phyloP scores from a whole-genome alignment of 192 early-diverging fungal species.

The Podila minutissima region DNA sequence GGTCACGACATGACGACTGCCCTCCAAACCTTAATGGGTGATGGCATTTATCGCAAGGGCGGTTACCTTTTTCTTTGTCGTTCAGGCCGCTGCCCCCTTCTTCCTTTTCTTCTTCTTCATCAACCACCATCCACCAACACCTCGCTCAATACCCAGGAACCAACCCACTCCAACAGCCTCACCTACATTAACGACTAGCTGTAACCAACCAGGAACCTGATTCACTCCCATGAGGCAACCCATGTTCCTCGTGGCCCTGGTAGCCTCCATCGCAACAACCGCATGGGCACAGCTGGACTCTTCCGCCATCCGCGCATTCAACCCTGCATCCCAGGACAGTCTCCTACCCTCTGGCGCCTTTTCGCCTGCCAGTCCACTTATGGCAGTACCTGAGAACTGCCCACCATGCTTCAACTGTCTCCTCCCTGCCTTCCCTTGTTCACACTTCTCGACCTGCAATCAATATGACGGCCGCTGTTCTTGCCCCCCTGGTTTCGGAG shows the following conservation, averaged over 20 bases:
- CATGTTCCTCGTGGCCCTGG: background rate
- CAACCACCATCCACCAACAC: background rate
- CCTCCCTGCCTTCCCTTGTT: conserved; percentile 75
- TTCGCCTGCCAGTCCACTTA: background rate
- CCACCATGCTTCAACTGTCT: conserved; percentile 92
- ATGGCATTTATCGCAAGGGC: background rate
- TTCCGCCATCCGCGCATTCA: background rate
- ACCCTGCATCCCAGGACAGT: background rate
- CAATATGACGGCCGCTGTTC: conserved; percentile 77
- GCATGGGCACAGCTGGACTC: background rate
- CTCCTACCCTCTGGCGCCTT: background rate
- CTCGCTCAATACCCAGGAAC: background rate
- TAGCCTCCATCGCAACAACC: background rate
- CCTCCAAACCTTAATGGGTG: background rate
- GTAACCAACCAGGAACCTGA: background rate
- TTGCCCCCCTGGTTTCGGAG: conserved; percentile 84
- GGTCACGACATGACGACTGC: background rate
- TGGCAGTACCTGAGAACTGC: conserved; percentile 56
- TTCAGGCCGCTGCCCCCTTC: background rate
- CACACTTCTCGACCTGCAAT: conserved; percentile 81
- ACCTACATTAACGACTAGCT: too few relatives aligned
- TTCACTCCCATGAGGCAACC: background rate
- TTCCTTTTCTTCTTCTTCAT: background rate
- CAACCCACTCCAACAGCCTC: background rate
- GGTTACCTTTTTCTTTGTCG: background rate